A percentile compares a stretch with the other conserved stretches of the same genome.
phyloP scores from a whole-genome alignment of 352 stramenopile species.

The Pythium brachiatum region DNA sequence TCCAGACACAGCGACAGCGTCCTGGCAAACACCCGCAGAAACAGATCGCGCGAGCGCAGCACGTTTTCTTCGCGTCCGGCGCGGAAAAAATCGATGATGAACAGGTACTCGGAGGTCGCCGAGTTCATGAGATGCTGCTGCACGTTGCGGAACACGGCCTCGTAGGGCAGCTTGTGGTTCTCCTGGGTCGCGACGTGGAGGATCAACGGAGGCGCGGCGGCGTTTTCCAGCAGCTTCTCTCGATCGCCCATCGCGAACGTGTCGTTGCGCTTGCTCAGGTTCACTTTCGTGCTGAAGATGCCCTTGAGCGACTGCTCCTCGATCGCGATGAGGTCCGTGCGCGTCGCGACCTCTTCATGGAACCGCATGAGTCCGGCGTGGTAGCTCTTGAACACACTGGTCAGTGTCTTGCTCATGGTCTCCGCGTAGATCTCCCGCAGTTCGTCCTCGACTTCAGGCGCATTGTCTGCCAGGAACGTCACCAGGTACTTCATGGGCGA shows the following conservation, averaged over 20 bases:
- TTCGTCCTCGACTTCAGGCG: conserved; percentile 92
- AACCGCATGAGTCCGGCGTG: conserved; percentile 94
- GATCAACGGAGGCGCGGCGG: conserved; percentile 87
- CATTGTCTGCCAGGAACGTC: conserved; percentile 93
- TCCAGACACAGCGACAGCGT: conserved; percentile 95
- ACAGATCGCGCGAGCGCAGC: conserved; percentile 86
- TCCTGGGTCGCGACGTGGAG: conserved; percentile 94
- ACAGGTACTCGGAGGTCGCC: conserved; percentile 97
- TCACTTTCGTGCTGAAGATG: conserved; percentile 86
- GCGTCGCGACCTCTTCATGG: conserved; percentile 91
- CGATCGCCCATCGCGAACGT: conserved; percentile 92
- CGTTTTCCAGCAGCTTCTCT: conserved; percentile 86
- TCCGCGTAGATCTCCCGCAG: conserved; percentile 96
- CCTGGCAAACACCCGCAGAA: conserved; percentile 94
- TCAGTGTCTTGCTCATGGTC: conserved; percentile 96
- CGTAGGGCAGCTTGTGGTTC: conserved; percentile 92
- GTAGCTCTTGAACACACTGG: conserved; percentile 96
- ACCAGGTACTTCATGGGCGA: conserved; percentile 96
- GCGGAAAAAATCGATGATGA: conserved; percentile 94
- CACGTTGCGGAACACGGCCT: conserved; percentile 95
- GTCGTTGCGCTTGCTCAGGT: conserved; percentile 95
- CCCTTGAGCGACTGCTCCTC: conserved; percentile 93
- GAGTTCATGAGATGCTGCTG: conserved; percentile 98
- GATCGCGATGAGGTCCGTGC: conserved; percentile 93
- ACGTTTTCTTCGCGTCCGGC: conserved; percentile 67